phyloP scores from a whole-genome alignment of 768 basidiomycete genomes.

The Crassisporium funariophilum region DNA sequence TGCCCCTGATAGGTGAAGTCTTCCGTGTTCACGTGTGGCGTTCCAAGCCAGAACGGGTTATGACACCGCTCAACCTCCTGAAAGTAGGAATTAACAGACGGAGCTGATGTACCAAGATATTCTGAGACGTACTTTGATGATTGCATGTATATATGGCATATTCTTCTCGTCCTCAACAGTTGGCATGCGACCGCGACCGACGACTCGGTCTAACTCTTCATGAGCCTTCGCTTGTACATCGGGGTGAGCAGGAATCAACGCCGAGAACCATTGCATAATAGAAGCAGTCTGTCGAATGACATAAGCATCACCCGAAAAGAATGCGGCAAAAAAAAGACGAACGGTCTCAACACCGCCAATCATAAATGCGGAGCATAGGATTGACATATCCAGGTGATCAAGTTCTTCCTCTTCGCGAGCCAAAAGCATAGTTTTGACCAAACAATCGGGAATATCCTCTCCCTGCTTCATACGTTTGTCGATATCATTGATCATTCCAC shows the following conservation, averaged over 20 bases:
- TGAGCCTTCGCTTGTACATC: conserved; percentile 20
- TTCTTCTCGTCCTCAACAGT: conserved; percentile 13
- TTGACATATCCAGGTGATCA: conserved; percentile 40
- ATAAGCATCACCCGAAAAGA: not conserved
- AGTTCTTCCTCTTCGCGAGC: conserved; percentile 35
- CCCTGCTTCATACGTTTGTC: conserved; percentile 36
- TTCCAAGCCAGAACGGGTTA: conserved; percentile 41
- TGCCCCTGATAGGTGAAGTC: conserved; percentile 44
- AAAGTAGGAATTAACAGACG: conserved; percentile 9
- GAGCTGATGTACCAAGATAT: conserved; percentile 22
- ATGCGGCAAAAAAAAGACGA: conserved; percentile 5
- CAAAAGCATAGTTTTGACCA: conserved; percentile 41
- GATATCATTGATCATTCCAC: conserved; percentile 39
- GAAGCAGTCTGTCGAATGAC: conserved; percentile 30
- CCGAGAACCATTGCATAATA: conserved; percentile 41
- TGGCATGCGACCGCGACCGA: conserved; percentile 24
- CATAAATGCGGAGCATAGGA: conserved; percentile 44
- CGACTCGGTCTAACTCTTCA: conserved; percentile 27
- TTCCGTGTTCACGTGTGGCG: conserved; percentile 39
- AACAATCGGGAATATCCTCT: conserved; percentile 43
- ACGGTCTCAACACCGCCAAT: conserved; percentile 50
- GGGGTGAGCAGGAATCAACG: conserved; percentile 31
- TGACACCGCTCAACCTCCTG: conserved; percentile 39
- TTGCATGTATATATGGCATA: conserved; percentile 21
- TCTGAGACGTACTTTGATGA: conserved; percentile 21